These are phyloP conservation scores for Cubamyces sp. DNA, from an alignment of 768 basidiomycete genomes.

Conservation along the genomic window DNA sequence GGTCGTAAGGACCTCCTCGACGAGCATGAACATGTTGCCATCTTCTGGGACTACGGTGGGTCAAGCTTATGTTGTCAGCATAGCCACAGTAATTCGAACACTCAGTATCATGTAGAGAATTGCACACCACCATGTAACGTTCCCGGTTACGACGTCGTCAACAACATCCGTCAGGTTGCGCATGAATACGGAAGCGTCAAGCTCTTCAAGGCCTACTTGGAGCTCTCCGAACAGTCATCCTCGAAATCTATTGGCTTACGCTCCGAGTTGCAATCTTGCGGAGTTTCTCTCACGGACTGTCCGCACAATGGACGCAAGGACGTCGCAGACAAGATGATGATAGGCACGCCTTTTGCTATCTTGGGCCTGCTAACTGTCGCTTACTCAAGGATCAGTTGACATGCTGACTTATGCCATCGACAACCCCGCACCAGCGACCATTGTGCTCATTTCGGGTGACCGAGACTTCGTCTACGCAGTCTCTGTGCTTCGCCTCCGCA, in stretches of 20 bases:
- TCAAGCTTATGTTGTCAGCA: neutral
- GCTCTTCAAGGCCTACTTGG: slow-evolving; percentile 60
- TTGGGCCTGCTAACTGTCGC: slow-evolving; percentile 31
- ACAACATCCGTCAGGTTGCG: slow-evolving; percentile 50
- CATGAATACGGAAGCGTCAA: slow-evolving; percentile 52
- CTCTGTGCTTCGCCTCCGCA: slow-evolving; percentile 27
- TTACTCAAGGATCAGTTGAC: slow-evolving; percentile 50
- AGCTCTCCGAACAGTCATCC: slow-evolving; percentile 46
- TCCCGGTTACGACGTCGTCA: slow-evolving; percentile 50
- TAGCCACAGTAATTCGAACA: neutral
- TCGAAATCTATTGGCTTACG: slow-evolving; percentile 42
- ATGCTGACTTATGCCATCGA: slow-evolving; percentile 70
- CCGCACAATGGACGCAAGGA: slow-evolving; percentile 38
- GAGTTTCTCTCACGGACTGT: slow-evolving; percentile 46
- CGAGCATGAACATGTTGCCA: slow-evolving; percentile 37
- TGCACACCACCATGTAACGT: slow-evolving; percentile 41
- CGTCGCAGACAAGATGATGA: slow-evolving; percentile 55
- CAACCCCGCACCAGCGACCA: slow-evolving; percentile 53
- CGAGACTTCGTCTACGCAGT: slow-evolving; percentile 72
- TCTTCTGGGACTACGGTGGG: slow-evolving; percentile 50
- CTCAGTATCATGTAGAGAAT: slow-evolving; percentile 37
- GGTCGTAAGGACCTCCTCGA: slow-evolving; percentile 4
- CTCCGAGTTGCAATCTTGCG: slow-evolving; percentile 52
- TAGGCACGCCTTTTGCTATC: slow-evolving; percentile 38
- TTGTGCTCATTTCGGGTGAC: slow-evolving; percentile 69